Base-by-base conservation (phyloP, 805 yeast genomes). In the Suhomyces prunicola region DNA sequence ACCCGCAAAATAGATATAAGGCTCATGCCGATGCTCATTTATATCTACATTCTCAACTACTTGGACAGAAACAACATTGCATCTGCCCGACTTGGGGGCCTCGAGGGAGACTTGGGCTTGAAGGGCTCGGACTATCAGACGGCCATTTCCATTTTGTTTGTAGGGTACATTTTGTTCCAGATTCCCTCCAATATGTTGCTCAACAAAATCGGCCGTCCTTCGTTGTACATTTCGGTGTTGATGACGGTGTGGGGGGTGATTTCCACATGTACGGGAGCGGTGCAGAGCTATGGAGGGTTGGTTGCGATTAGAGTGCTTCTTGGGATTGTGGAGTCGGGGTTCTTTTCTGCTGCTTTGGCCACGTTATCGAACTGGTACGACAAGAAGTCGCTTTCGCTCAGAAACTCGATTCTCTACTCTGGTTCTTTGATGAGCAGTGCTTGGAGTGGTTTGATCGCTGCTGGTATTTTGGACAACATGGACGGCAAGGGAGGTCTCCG, bases 281-380 rank as follows among this genome's bases (percentile, higher is more conserved):
- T 77, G 5, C 67, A 72, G 31, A 60, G 64, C 35, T 80, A 61
- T 54, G 77, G 74, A 12, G 81, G 80, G 2, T 69, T 81, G 48
- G 54, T 79, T 26, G 77, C 76, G 4, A 60, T 79, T 12, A 68
- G 87, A 57, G 70, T 82, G 26, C 56, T 82, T 35, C 64, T 81
- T 46, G 84, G 84, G 6, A 62, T 76, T 50, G 70, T 63, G 57
- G 82, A 66, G 74, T 75, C 83, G 13, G 78, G 80, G 51, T 70
- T 76, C 67, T 74, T 74, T 57, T 77, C 69, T 57, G 79, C 78
- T 51, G 79, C 81, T 36, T 66, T 81, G 46, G 79, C 74, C 56
- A 77, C 75, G 39, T 64, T 82, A 49, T 80, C 85, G 1, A 78
- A 80, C 55, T 82, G 85, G 86, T 82, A 82, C 61, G 76, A 79